Evolutionary conservation across 2,329 filamentous ascomycete species (phyloP), one percentile per base, ranked within the genome.

Genomic region (Cyclaneusma minus): DNA sequence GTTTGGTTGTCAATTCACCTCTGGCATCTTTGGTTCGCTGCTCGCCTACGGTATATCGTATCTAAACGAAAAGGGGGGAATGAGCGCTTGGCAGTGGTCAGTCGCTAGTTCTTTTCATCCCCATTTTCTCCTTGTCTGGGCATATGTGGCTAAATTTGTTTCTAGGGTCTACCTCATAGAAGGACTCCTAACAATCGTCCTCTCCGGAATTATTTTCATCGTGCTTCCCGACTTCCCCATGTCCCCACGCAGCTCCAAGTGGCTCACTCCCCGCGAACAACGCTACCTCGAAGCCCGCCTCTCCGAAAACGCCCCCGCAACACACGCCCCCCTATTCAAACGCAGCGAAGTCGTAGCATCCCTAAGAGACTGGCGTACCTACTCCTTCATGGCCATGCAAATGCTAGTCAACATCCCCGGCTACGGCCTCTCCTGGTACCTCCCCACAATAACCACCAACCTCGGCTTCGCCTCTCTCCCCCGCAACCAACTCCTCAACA

Each of bases 101-200:
- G 24, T 20, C n/a, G 13, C n/a, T n/a, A n/a, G n/a, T n/a, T n/a
- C 58, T 76, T 4, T 77, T 77, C 42, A 63, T 75, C 30, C 52
- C 75, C 24, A n/a, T n/a, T n/a, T 51, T 3, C 25, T 52, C 10
- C 40, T 40, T 5, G 51, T 35, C 21, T 32, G 33, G 6, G 33
- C 4, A 16, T 40, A 2, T 18, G 35, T n/a, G 36, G 35, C 5
- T 10, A 6, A 16, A 13, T 23, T 13, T 22, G n/a, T 22, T 4
- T 14, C 7, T 14, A 37, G 37, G 54, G 49, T 60, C 2, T 61
- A 55, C 29, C 41, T 60, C 8, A 42, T 60, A 2, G 57, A 60
- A 35, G 56, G 56, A 3, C 30, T 58, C 7, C 36, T 42, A 5
- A 58, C 56, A 0, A 51, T 58, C 8, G 24, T 56, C 11, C 55